A percentile compares a stretch with the other conserved stretches of the same genome.
phyloP scores from a whole-genome alignment of 1,284 basidiomycete genomes.

The Ustilago trichophora region DNA sequence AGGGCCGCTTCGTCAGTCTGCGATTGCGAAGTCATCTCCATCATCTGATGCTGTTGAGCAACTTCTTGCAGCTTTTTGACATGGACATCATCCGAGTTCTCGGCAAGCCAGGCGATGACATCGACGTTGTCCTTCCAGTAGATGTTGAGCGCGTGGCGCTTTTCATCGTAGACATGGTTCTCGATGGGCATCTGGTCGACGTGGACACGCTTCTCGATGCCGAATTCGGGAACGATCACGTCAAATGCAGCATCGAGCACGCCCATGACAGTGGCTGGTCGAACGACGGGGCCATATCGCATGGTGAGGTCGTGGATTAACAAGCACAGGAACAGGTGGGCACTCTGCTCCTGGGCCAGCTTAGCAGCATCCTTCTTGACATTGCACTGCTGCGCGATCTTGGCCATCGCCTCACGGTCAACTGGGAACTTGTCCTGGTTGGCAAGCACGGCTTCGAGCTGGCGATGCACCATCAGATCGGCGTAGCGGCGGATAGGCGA shows the following conservation, averaged over 20 bases:
- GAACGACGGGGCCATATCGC: constrained; percentile 89
- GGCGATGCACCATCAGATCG: constrained; percentile 94
- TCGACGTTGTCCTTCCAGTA: constrained; percentile 74
- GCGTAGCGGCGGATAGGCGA: constrained; percentile 74
- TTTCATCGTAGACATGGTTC: constrained; percentile 94
- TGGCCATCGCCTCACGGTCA: constrained; percentile 96
- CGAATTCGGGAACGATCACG: constrained; percentile 89
- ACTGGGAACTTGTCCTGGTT: constrained; percentile 88
- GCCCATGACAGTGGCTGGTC: constrained; percentile 86
- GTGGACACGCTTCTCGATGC: constrained; percentile 97
- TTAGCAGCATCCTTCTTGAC: constrained; percentile 88
- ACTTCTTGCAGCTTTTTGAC: constrained; percentile 54
- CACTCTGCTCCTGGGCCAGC: constrained; percentile 94
- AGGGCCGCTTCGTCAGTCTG: constrained; percentile 57
- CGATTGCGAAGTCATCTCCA: constrained; percentile 59
- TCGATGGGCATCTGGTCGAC: constrained; percentile 90
- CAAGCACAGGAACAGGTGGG: constrained; percentile 92
- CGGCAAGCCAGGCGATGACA: constrained; percentile 91
- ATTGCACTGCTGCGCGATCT: constrained; percentile 79
- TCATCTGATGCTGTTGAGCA: constrained; percentile 48
- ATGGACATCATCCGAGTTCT: constrained; percentile 78
- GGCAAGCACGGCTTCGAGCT: constrained; percentile 82
- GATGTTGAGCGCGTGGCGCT: constrained; percentile 84
- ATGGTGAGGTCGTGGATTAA: constrained; percentile 91
- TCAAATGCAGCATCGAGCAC: constrained; percentile 97